Base-by-base conservation (phyloP, 495 filamentous ascomycete genomes). In the Trichocladium antarcticum region DNA sequence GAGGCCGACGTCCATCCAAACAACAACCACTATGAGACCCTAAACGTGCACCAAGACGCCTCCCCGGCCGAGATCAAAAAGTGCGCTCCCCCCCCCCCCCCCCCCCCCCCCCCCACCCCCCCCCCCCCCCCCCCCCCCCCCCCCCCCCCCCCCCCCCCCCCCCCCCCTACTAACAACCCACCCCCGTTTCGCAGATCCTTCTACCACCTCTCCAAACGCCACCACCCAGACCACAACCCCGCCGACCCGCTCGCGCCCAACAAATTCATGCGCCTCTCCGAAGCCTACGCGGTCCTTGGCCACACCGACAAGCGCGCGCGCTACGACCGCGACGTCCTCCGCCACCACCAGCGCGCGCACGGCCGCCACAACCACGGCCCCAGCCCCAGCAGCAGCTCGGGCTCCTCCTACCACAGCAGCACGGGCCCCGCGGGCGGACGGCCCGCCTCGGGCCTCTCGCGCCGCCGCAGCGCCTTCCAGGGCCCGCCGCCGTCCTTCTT, bases 181-280 rank as follows among this genome's bases (percentile, higher is more conserved):
- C 5, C 14, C 8, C 39, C 34, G 11, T 45, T 64, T 19, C 31
- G n/a, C 50, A 85, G 83, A 57, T 81, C 89, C 74, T 98, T 93
- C 78, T 96, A 94, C 76, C 58, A 72, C 55, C 84, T 98, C 63
- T 95, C 88, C 67, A 92, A 95, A 68, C 66, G 70, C 42, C 84
- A 95, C 78, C 92, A 98, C 72, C 92, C 92, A 12, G 92, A 98
- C 77, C 82, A 76, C 67, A 92, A 97, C 74, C 85, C 75, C 49
- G 41, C 68, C 50, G 82, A 94, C 69, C 82, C 85, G 1, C 62
- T 72, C 51, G 85, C 92, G 49, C 69, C 81, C 17, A 59, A 73
- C 29, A 85, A 83, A 62, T 98, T 98, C 77, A 78, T 89, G 68
- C 70, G 75, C 51, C 85, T 98, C 62, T 82, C 77, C 64, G 82